A percentile compares a stretch with the other conserved stretches of the same genome.
Evolutionary conservation across 805 yeast genomes (phyloP).

Genomic region (Candida insectalens): DNA sequence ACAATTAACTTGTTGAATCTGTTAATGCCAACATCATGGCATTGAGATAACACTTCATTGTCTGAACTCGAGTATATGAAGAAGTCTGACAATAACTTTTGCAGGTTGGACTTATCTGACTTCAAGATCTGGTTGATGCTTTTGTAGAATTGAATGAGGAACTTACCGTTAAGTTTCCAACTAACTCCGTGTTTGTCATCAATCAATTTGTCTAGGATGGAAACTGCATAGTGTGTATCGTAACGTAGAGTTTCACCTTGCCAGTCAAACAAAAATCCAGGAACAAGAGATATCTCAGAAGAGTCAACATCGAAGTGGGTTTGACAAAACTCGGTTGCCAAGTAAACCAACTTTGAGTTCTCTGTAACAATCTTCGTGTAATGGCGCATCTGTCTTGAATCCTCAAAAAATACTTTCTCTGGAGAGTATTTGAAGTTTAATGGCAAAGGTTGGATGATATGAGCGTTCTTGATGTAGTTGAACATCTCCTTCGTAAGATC

Average conservation of each 20-base stretch:
- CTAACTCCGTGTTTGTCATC: slow-evolving; percentile 13
- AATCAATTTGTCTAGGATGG: slow-evolving; percentile 12
- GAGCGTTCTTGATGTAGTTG: slow-evolving; percentile 16
- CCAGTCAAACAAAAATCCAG: slow-evolving; percentile 11
- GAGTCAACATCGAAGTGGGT: slow-evolving; percentile 1
- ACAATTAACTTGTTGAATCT: slow-evolving; percentile 11
- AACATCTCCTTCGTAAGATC: slow-evolving; percentile 10
- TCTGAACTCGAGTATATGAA: slow-evolving; percentile 4
- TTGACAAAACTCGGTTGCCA: slow-evolving; percentile 8
- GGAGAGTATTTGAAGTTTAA: slow-evolving; percentile 16
- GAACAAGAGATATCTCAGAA: slow-evolving; percentile 1
- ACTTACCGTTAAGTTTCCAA: slow-evolving; percentile 14
- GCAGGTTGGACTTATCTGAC: slow-evolving; percentile 4
- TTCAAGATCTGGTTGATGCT: slow-evolving; percentile 17
- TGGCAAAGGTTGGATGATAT: slow-evolving; percentile 19
- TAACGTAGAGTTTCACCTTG: slow-evolving; percentile 9
- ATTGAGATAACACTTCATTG: slow-evolving; percentile 2
- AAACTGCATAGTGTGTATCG: slow-evolving; percentile 15
- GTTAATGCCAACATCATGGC: slow-evolving; percentile 5
- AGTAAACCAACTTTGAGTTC: slow-evolving; percentile 13
- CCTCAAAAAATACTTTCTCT: slow-evolving; percentile 11
- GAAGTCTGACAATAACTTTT: slow-evolving; percentile 7
- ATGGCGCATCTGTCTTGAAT: slow-evolving; percentile 8
- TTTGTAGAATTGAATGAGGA: slow-evolving; percentile 18
- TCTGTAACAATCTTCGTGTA: slow-evolving; percentile 12